A percentile compares a stretch with the other conserved stretches of the same genome.
These are phyloP conservation scores for Arabidopsis suecica DNA, from an alignment of 345 rosid genomes.

Conservation along the genomic window DNA sequence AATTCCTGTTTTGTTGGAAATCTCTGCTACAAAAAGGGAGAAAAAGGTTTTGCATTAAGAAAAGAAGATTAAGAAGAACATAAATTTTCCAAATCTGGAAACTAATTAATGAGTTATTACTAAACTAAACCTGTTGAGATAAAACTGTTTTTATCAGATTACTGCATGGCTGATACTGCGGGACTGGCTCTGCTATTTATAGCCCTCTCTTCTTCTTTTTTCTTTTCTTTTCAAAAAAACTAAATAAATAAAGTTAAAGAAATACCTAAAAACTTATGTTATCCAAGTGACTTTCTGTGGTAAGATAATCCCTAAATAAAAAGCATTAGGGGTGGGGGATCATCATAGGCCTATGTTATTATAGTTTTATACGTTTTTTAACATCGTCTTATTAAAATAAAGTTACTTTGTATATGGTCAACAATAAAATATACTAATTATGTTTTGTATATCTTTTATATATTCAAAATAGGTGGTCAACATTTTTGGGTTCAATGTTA, in stretches of 20 bases:
- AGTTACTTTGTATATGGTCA: background rate
- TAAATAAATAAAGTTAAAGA: slow-evolving; percentile 15
- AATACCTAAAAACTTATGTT: background rate
- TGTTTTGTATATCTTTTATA: background rate
- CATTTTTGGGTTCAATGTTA: slow-evolving; percentile 2
- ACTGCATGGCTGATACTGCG: slow-evolving; percentile 30
- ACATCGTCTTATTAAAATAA: slow-evolving; percentile 12
- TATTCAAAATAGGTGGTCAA: slow-evolving; percentile 3
- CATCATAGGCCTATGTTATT: background rate
- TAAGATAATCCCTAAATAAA: background rate
- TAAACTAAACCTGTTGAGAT: slow-evolving; percentile 26
- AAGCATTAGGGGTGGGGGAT: slow-evolving; percentile 17
- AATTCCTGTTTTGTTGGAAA: slow-evolving; percentile 28
- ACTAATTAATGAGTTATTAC: slow-evolving; percentile 9
- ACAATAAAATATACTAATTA: background rate
- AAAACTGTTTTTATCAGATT: slow-evolving; percentile 16
- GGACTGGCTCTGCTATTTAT: slow-evolving; percentile 38
- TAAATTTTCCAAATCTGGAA: background rate
- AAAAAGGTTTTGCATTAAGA: background rate
- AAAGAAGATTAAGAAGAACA: slow-evolving; percentile 3
- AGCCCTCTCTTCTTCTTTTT: slow-evolving; percentile 11
- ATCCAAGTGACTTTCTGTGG: slow-evolving; percentile 33
- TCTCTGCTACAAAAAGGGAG: slow-evolving; percentile 7
- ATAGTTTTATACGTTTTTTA: background rate
- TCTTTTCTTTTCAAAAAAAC: background rate